Evolutionary conservation across 208 protist species (phyloP), one percentile per base, ranked within the genome.

Genomic region (Zelonia costaricensis): DNA sequence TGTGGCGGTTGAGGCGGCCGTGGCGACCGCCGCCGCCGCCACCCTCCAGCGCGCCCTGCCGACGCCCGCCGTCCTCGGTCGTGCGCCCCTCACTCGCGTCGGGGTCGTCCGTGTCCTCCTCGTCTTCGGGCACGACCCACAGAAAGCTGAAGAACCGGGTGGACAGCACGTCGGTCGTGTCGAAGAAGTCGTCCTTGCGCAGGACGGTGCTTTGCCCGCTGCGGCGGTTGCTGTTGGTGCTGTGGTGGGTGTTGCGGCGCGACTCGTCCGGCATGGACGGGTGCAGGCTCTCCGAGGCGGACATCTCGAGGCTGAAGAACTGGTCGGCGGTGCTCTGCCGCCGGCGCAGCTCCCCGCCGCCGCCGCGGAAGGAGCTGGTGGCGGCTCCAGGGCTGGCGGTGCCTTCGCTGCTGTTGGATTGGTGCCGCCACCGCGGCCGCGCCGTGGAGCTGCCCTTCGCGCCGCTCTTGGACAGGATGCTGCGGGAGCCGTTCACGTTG

Each of bases 91-190:
- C 65, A 9, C 35, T 45, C 4, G 8, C 18, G 28, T 36, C 33
- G 10, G 25, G 18, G n/a, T 30, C 65, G 40, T 62, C 20, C 3
- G n/a, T 5, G 12, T 52, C 28, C 15, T 59, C 57, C n/a, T 71
- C 56, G 7, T 40, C 43, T 27, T 70, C 55, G 47, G 51, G 18
- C 4, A n/a, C 40, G 10, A 18, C 6, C 65, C 65, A 72, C 7
- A 90, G 58, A 52, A 86, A 90, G 12, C 73, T 60, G 31, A 90
- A 90, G 52, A 90, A 66, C 45, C 78, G 75, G 5, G 70, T 68
- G 8, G 83, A 77, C 57, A 90, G 86, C 15, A 85, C 56, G 39
- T 86, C 74, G 60, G 69, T 65, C 12, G 78, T 67, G 52, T 76
- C 78, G 54, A 85, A 76, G 22, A 63, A 48, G 27, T 78, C 66